Evolutionary conservation across 2,329 filamentous ascomycete genomes (phyloP).

Genomic region (Hypoxylon rubiginosum): DNA sequence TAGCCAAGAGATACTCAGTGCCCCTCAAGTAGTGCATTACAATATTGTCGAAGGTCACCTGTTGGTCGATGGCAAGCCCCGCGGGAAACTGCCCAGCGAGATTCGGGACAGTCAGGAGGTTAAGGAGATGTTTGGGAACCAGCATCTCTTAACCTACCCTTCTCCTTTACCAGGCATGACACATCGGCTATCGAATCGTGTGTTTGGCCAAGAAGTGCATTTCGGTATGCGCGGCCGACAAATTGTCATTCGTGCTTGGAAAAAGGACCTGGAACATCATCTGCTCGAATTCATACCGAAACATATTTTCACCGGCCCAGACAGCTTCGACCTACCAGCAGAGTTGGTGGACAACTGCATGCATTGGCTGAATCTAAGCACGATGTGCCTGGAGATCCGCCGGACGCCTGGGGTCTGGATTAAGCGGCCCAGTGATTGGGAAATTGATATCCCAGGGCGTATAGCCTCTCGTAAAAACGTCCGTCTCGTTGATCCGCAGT

Average conservation of each 20-base stretch:
- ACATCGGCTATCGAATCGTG: conserved; percentile 54
- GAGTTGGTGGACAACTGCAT: conserved; percentile 65
- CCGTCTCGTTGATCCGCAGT: conserved; percentile 64
- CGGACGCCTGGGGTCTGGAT: conserved; percentile 55
- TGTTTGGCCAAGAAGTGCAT: conserved; percentile 63
- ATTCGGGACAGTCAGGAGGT: conserved; percentile 61
- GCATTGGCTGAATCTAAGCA: conserved; percentile 70
- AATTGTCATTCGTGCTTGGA: conserved; percentile 60
- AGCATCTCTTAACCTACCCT: conserved; percentile 65
- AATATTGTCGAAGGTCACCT: conserved; percentile 55
- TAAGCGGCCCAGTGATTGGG: conserved; percentile 51
- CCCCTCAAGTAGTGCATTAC: conserved; percentile 50
- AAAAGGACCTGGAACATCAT: conserved; percentile 4
- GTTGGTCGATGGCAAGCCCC: conserved; percentile 54
- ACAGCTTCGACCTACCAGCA: conserved; percentile 63
- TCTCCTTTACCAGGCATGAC: conserved; percentile 68
- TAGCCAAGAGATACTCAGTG: not conserved
- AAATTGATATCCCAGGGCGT: conserved; percentile 49
- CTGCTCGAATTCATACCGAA: conserved; percentile 55
- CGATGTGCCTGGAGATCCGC: conserved; percentile 64
- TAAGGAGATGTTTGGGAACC: conserved; percentile 65
- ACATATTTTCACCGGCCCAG: conserved; percentile 43
- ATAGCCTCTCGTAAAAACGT: conserved; percentile 41
- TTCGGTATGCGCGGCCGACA: conserved; percentile 62
- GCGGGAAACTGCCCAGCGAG: conserved; percentile 64